These are phyloP conservation scores for Flagelloscypha sp. DNA, from an alignment of 768 basidiomycete species.

Conservation along the genomic window DNA sequence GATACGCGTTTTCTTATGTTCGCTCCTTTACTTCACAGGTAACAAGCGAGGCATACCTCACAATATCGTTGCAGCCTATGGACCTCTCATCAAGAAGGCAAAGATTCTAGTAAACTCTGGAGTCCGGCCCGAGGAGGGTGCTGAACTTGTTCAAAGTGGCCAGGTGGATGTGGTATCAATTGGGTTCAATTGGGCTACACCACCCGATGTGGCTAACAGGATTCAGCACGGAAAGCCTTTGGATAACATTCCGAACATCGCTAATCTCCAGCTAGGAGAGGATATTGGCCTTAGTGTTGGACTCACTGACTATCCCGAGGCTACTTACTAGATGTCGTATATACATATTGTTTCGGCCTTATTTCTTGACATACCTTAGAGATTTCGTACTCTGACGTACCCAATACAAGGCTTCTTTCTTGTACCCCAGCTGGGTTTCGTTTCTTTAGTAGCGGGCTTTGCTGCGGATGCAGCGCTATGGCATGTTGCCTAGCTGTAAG, in stretches of 20 bases:
- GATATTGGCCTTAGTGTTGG: no score
- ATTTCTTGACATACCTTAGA: no score
- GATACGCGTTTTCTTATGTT: no score
- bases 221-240: conserved; percentile 17
- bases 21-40: conserved; percentile 5
- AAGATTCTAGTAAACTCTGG: conserved; percentile 20
- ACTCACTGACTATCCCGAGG: conserved; percentile 19
- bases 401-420: no score
- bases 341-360: no score
- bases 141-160: conserved; percentile 14
- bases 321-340: conserved; percentile 3
- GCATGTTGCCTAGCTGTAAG: no score
- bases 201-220: conserved; percentile 24
- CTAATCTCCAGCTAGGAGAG: conserved; percentile 7
- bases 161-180: conserved; percentile 22
- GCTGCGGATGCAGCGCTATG: no score
- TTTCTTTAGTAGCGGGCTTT: no score
- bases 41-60: conserved; percentile 17
- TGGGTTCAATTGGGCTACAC: conserved; percentile 19
- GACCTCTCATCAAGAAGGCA: conserved; percentile 15
- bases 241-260: conserved; percentile 14
- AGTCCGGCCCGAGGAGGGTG: conserved; percentile 20
- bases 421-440: no score
- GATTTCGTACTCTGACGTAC: no score
- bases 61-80: conserved; percentile 20